Conservation (phyloP, 225 moss, liverwort and hornwort genomes). For the Physcomitrellopsis africana region DNA sequence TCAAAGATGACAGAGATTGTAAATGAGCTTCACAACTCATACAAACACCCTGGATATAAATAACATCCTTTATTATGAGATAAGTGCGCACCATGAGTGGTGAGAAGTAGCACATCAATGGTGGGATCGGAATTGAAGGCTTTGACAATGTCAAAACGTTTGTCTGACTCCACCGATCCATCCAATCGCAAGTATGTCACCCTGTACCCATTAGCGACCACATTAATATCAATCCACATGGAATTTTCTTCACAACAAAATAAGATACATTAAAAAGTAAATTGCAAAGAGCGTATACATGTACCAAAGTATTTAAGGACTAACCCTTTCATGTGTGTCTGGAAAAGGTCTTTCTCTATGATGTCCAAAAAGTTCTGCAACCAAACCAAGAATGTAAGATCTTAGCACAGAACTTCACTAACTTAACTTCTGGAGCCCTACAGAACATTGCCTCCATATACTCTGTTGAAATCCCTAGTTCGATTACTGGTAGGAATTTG, state of each 20-base stretch:
- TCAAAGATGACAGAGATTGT: not conserved
- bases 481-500: not conserved
- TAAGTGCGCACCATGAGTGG: constrained; percentile 73
- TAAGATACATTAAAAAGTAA: not conserved
- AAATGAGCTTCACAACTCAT: not conserved
- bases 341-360: constrained; percentile 87
- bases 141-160: constrained; percentile 93
- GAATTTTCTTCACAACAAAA: no score
- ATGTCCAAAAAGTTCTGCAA: constrained; percentile 90
- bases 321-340: constrained; percentile 91
- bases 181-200: constrained; percentile 91
- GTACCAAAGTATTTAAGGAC: constrained; percentile 10
- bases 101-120: constrained; percentile 91
- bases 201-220: constrained; percentile 33
- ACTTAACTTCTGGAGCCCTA: not conserved
- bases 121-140: constrained; percentile 94
- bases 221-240: constrained; percentile 1
- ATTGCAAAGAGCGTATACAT: not conserved
- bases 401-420: not conserved
- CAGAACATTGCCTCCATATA: constrained; percentile 10
- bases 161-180: constrained; percentile 89
- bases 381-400: constrained; percentile 22
- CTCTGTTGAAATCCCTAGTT: not conserved
- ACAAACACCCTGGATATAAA: constrained; percentile 1
- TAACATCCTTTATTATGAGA: not conserved